Base-by-base conservation (phyloP, 1,284 basidiomycete species). In the Psilocybe mexicana region DNA sequence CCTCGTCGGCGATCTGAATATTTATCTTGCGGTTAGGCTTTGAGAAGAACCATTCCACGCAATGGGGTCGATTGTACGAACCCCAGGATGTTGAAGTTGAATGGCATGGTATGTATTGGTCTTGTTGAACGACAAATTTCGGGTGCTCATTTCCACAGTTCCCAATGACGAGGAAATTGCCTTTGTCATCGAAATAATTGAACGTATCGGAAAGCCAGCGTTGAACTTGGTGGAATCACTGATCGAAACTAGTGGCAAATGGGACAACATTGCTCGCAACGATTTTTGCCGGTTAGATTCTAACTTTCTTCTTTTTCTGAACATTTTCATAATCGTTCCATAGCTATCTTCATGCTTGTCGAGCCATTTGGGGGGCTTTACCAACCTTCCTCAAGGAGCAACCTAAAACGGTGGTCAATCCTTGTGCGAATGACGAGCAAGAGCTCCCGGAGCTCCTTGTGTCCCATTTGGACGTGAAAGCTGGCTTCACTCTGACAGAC, bases 41-140 rank as follows among this genome's bases (percentile, higher is more conserved):
- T 69, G 81, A 90, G 62, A 77, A 76, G 48, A 82, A 86, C 59
- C 90, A 95, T 66, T 89, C 88, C 60, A 74, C 84, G 7, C 81
- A 87, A 58, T 98, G 96, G 95, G 96, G 96, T 28, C 85, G 85
- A 61, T 75, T 92, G 57, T 95, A 92, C 73, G 84, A 91, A 55
- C 79, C 88, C 6, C 81, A 88, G 63, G 91, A 97, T 54, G 88
- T 95, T 49, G 81, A 86, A 60, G 83, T 96, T 24, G 85, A 92
- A 60, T 99, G 97, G 96, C 94, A 96, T 68, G 82, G 89, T 90
- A 67, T 23, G 26, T 11, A 38, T 24, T 12, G 38, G 36, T 54
- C 24, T 52, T 26, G 49, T 14, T 6, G 30, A 26, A n/a, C 30
- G 25, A 33, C 30, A 8, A 4, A 4, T 33, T 59, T 43, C 28